Base-by-base conservation (phyloP, 2,329 filamentous ascomycete genomes). In the Dactylellina leptospora region DNA sequence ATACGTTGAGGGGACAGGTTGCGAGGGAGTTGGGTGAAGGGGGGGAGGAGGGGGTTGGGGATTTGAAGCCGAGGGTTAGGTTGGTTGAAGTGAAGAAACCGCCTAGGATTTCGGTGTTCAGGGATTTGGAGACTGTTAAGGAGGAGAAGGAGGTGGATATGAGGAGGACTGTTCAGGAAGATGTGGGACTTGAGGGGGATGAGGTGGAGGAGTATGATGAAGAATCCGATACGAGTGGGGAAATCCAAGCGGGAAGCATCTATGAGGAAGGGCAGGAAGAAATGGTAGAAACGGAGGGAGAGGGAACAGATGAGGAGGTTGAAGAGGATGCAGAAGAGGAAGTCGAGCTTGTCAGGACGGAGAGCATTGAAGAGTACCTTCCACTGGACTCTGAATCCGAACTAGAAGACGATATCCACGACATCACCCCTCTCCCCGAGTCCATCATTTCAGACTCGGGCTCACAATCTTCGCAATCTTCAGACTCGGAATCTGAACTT, bases 241-340 rank as follows among this genome's bases (percentile, higher is more conserved):
- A 11, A 45, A 1, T 28, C 25, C 4, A 6, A 36, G n/a, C 38
- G 47, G 2, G 50, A 54, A 25, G 20, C 16, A 9, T 9, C 23
- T 25, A 58, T n/a, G 30, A n/a, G 30, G 13, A 40, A 16, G 11
- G 36, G 4, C 4, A 40, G 20, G 8, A 4, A 42, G 23, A 25
- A 20, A 30, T 22, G 6, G 18, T 20, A 44, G 30, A 33, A 16
- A 22, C 5, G 30, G 6, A 45, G 40, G 18, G 40, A 50, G 33
- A 54, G 48, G 50, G 36, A 40, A n/a, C 40, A 27, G 18, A 50
- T 4, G 18, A n/a, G 30, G 36, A 62, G 22, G 20, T 30, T 16
- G 53, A 45, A 58, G 53, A 59, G 30, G 13, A 25, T 6, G 28
- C 36, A 4, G 30, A 10, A 38, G 28, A 18, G 27, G 9, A 38